phyloP scores from a whole-genome alignment of 257 asterid species.

The Prunella vulgaris region DNA sequence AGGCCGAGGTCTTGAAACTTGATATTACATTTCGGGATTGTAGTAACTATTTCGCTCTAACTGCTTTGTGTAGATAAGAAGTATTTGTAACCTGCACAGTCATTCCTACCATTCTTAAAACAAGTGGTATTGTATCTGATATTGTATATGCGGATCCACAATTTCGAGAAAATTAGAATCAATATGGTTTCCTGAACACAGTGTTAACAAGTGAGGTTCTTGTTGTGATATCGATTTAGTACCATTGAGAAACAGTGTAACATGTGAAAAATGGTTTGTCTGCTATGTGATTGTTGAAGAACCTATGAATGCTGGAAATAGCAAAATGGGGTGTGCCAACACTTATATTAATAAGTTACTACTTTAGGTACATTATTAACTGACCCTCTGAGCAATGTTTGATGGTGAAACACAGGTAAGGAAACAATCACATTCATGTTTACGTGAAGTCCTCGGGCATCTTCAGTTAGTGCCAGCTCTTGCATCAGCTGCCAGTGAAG shows the following conservation, averaged over 20 bases:
- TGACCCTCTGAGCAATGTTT: conserved; percentile 5
- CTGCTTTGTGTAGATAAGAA: not conserved
- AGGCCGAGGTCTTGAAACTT: not conserved
- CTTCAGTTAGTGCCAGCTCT: conserved; percentile 42
- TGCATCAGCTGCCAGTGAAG: conserved; percentile 72
- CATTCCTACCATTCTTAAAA: not conserved
- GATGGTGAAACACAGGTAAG: conserved; percentile 51
- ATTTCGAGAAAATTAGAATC: not conserved
- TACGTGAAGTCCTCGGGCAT: conserved; percentile 49
- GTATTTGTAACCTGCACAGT: not conserved
- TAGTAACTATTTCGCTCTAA: not conserved
- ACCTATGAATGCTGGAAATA: not conserved
- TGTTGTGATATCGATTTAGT: not conserved
- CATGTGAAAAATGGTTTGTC: not conserved
- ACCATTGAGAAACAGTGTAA: not conserved
- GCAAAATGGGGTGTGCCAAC: not conserved
- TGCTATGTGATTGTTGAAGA: conserved; percentile 7
- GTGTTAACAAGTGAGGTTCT: not conserved
- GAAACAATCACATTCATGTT: conserved; percentile 62
- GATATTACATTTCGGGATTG: not conserved
- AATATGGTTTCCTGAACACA: not conserved
- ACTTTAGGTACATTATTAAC: not conserved
- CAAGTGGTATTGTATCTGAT: not conserved
- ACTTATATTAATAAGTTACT: not conserved
- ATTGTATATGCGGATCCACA: not conserved